Conservation (phyloP, 495 filamentous ascomycete genomes). For the Mycothermus thermophilus region DNA sequence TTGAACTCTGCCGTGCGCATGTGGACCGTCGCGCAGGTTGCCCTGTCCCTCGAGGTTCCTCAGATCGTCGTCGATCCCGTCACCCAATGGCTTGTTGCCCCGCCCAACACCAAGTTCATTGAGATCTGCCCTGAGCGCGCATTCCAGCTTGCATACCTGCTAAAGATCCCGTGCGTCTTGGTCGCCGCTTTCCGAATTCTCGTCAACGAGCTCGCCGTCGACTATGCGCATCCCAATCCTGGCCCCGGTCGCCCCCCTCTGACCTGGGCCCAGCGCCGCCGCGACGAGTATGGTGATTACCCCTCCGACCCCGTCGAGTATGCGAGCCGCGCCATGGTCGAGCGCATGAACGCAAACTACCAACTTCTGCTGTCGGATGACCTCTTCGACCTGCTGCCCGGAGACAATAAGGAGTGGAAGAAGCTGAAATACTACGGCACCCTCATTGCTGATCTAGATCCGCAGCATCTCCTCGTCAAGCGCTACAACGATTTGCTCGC, state of each 20-base stretch:
- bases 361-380: conserved; percentile 8
- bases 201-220: conserved; percentile 40
- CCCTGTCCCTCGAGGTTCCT: conserved; percentile 42
- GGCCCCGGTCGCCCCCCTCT: conserved; percentile 1
- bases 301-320: conserved; percentile 21
- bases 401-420: conserved; percentile 9
- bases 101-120: conserved; percentile 30
- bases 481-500: conserved; percentile 8
- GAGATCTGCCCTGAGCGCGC: conserved; percentile 33
- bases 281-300: conserved; percentile 22
- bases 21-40: conserved; percentile 48
- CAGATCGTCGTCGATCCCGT: conserved; percentile 22
- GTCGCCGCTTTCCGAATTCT: conserved; percentile 29
- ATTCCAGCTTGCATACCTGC: conserved; percentile 26
- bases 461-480: conserved; percentile 36
- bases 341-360: conserved; percentile 12
- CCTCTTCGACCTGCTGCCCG: conserved; percentile 6
- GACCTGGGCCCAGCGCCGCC: conserved; percentile 13
- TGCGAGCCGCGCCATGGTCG: conserved; percentile 12
- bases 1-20: conserved; percentile 53
- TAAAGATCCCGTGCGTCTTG: conserved; percentile 23
- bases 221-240: conserved; percentile 43
- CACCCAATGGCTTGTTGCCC: conserved; percentile 29
- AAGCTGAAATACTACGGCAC: conserved; percentile 3
- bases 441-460: not conserved